phyloP scores from a whole-genome alignment of 768 basidiomycete species.

The Gautieria morchelliformis region DNA sequence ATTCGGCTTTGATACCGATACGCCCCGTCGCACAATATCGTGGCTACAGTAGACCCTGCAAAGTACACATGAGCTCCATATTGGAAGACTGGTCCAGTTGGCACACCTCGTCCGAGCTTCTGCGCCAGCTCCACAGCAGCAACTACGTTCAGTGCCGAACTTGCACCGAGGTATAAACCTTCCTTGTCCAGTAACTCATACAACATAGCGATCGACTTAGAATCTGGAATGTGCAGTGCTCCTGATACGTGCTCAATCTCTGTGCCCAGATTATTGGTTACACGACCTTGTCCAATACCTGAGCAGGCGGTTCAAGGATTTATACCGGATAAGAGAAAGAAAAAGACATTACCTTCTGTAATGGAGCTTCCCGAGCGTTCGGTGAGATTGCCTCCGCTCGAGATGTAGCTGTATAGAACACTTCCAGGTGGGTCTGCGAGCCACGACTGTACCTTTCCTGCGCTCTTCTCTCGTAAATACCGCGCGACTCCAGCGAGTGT shows the following conservation, averaged over 20 bases:
- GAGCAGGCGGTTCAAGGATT: not conserved
- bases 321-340: not conserved
- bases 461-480: constrained; percentile 74
- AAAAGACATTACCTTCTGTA: constrained; percentile 60
- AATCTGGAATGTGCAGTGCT: constrained; percentile 79
- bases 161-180: constrained; percentile 91
- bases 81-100: not conserved
- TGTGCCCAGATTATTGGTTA: constrained; percentile 83
- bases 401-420: constrained; percentile 76
- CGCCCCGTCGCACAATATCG: constrained; percentile 90
- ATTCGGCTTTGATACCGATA: constrained; percentile 95
- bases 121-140: constrained; percentile 84
- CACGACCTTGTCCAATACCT: constrained; percentile 96
- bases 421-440: constrained; percentile 96
- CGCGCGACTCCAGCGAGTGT: constrained; percentile 86
- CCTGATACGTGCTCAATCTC: constrained; percentile 73
- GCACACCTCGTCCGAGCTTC: constrained; percentile 71
- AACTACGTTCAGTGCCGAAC: constrained; percentile 89
- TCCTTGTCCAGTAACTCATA: constrained; percentile 88
- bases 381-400: constrained; percentile 63
- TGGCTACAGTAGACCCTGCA: constrained; percentile 74
- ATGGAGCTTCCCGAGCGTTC: constrained; percentile 84
- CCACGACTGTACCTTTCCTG: constrained; percentile 77
- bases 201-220: constrained; percentile 86
- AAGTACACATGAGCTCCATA: not conserved